Evolutionary conservation across 1,284 basidiomycete species (phyloP), one percentile per base, ranked within the genome.

Genomic region (Leccinum griseonigrum): DNA sequence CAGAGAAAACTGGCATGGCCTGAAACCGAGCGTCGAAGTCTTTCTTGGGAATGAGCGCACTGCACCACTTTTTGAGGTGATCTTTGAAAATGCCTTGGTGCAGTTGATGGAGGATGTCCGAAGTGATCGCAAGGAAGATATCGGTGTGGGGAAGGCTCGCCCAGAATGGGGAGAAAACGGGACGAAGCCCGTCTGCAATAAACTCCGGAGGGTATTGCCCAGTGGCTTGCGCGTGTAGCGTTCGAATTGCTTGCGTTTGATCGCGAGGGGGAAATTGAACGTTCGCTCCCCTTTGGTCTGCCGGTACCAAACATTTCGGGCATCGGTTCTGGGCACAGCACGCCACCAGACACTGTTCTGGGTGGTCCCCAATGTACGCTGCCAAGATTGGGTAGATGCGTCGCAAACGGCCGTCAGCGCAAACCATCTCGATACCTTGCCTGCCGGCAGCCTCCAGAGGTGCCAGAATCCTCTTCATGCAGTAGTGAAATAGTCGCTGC

Each of bases 341-440:
- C 0, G 67, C 64, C 1, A 74, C 60, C 57, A 53, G 52, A 18
- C 52, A 53, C 52, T 53, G 52, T 16, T 53, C 52, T 10, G 52
- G 52, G n/a, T 53, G 52, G 18, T 53, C 52, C 16, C 52, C 52
- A 3, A 53, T n/a, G 3, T 32, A 53, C 16, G 52, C 52, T 9
- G 67, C 69, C 3, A 75, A 58, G 6, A 74, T 61, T 2, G 68
- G 70, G 43, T 52, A 69, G 53, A 69, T 56, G 4, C 16, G 28
- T 8, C 14, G 34, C 3, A 38, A 10, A n/a, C 4, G n/a, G 8
- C 52, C 52, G 32, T 53, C 52, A 18, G 31, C 52, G n/a, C 29
- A 53, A 18, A 53, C 31, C 52, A 53, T 53, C n/a, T 53, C 52
- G 8, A 53, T n/a, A 5, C 52, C 52, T 9, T 53, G 18, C 9